Evolutionary conservation across 192 early-diverging fungal genomes (phyloP), one percentile per base, ranked within the genome.

Genomic region (Mortierella hygrophila): DNA sequence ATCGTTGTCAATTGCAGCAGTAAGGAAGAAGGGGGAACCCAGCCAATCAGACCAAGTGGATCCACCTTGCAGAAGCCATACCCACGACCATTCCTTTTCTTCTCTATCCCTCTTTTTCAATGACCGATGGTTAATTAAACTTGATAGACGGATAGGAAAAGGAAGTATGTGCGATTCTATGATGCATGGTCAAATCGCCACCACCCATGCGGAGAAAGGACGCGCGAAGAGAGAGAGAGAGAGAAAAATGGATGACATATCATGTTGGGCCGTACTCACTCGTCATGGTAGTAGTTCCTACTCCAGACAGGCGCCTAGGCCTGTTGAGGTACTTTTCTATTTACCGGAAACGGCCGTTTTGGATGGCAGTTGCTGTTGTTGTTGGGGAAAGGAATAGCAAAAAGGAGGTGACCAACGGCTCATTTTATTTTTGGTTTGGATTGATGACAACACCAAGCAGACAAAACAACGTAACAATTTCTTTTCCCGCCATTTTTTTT

Each of bases 401-500:
- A 18, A 52, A 52, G 49, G 49, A 52, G 49, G 18, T 20, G 16
- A 6, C 23, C 60, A 65, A 32, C 29, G 29, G 60, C 60, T 32
- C 55, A 18, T 57, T 65, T 65, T 65, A 65, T 65, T 65, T 65
- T 65, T 65, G 60, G 60, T 65, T 65, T 65, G 60, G n/a, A 29
- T 32, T 15, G 29, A 65, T 65, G 60, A 65, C 29, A 72, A 21
- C n/a, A 15, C 42, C 44, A 18, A 2, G n/a, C 72, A 73, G 23
- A 16, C n/a, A 23, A 72, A 26, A 13, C 5, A 44, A 10, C 13
- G 26, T n/a, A 57, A 26, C n/a, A 26, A 57, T 75, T 75, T 75
- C 74, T n/a, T 60, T 75, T 75, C 49, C 74, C 74, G 74, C 74
- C 74, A 60, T 60, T 75, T 57, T 71, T 42, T 70, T 69, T 35